A percentile compares a stretch with the other conserved stretches of the same genome.
Evolutionary conservation across 163 green algal genomes (phyloP).

Genomic region (Volvox carteri): DNA sequence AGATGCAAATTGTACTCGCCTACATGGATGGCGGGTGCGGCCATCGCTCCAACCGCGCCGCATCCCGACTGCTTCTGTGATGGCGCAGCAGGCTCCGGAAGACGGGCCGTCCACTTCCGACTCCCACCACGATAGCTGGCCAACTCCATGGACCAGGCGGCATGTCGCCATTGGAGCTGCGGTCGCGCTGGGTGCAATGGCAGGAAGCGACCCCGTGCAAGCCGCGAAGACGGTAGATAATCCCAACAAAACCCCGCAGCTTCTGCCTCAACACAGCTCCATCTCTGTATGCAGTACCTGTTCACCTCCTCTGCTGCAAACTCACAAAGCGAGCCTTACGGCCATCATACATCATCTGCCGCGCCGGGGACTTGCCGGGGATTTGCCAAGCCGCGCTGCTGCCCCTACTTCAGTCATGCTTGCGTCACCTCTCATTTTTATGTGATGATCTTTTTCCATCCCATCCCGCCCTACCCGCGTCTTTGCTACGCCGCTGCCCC

Average conservation of each 20-base stretch:
- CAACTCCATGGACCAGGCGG: conserved; percentile 1
- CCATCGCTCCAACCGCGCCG: neutral
- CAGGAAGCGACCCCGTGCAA: neutral
- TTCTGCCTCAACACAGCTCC: no score
- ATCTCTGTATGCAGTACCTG: no score
- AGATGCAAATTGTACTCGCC: neutral
- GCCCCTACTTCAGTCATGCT: no score
- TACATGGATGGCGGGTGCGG: neutral
- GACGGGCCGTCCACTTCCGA: conserved; percentile 21
- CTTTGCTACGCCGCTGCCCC: no score
- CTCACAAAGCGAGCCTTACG: no score
- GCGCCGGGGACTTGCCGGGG: no score
- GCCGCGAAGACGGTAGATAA: conserved; percentile 33
- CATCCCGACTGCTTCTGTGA: neutral
- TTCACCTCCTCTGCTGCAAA: neutral
- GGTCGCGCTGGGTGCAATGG: neutral
- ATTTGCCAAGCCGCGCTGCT: no score
- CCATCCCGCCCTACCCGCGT: neutral
- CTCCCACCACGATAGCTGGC: neutral
- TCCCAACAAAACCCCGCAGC: no score
- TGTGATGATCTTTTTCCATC: neutral
- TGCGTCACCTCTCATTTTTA: no score
- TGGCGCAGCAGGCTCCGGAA: neutral
- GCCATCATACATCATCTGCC: no score
- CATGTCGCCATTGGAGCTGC: conserved; percentile 20